Evolutionary conservation across 495 filamentous ascomycete species (phyloP).

Genomic region (Penicillium paxilli): DNA sequence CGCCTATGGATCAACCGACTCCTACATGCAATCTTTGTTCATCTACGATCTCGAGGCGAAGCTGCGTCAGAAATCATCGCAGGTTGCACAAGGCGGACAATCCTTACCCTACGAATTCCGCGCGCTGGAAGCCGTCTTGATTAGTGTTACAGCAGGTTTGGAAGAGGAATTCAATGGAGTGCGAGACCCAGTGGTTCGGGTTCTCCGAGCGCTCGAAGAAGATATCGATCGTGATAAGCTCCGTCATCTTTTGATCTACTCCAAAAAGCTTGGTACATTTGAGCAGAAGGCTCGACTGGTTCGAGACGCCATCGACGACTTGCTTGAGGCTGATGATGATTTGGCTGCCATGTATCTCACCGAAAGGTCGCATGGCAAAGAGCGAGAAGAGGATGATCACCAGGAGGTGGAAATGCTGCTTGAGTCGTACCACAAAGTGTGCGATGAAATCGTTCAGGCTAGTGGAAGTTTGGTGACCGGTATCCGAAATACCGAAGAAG

Average conservation of each 20-base stretch:
- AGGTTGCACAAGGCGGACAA: constrained; percentile 45
- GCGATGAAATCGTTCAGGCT: constrained; percentile 96
- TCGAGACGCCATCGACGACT: constrained; percentile 90
- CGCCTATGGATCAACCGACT: constrained; percentile 90
- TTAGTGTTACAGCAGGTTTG: constrained; percentile 74
- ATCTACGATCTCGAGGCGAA: constrained; percentile 85
- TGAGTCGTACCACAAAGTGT: constrained; percentile 96
- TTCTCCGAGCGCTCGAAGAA: constrained; percentile 88
- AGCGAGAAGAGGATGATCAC: constrained; percentile 82
- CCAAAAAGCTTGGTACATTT: constrained; percentile 93
- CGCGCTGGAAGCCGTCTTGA: constrained; percentile 55
- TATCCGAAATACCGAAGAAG: constrained; percentile 97
- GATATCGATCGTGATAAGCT: constrained; percentile 96
- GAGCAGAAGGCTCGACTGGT: constrained; percentile 96
- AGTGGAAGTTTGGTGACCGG: constrained; percentile 90
- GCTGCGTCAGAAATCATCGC: constrained; percentile 54
- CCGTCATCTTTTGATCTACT: constrained; percentile 84
- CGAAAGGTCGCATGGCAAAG: constrained; percentile 74
- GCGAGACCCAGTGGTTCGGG: constrained; percentile 83
- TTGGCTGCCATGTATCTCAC: constrained; percentile 92
- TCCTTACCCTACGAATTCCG: constrained; percentile 65
- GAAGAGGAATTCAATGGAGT: constrained; percentile 94
- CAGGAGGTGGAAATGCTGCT: constrained; percentile 96
- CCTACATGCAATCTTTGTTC: constrained; percentile 91
- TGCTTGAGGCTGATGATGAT: constrained; percentile 97